phyloP scores from a whole-genome alignment of 805 yeast genomes.

The Candida verbasci region DNA sequence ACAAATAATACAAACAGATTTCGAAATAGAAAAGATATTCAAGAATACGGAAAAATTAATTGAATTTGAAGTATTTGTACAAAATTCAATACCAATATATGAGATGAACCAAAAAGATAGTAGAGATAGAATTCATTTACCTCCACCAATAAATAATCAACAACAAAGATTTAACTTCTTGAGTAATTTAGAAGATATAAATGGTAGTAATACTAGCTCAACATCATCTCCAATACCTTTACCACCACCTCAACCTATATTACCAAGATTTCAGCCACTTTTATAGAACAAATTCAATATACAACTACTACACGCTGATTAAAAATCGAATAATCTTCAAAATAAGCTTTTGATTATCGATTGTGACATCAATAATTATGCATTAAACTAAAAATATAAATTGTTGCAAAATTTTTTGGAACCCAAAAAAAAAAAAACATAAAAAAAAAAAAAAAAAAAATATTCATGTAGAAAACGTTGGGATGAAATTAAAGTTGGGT shows the following conservation, averaged over 20 bases:
- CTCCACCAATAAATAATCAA: conserved; percentile 8
- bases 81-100: conserved; percentile 31
- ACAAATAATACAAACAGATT: conserved; percentile 25
- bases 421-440: background rate
- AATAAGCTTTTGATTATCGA: background rate
- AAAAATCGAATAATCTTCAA: background rate
- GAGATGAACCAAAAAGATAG: conserved; percentile 16
- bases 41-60: conserved; percentile 20
- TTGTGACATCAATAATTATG: conserved; percentile 5
- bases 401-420: background rate
- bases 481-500: conserved; percentile 4
- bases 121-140: conserved; percentile 4
- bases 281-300: conserved; percentile 9
- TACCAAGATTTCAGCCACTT: conserved; percentile 31
- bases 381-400: conserved; percentile 1
- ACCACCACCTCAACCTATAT: conserved; percentile 25
- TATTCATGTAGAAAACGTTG: conserved; percentile 4
- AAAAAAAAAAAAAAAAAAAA: conserved; percentile 1
- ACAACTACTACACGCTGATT: background rate
- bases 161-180: conserved; percentile 7
- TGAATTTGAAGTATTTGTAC: conserved; percentile 35
- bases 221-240: conserved; percentile 17
- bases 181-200: conserved; percentile 10
- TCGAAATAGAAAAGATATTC: conserved; percentile 37
- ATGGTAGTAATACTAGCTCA: conserved; percentile 7